Evolutionary conservation across 805 yeast genomes (phyloP).

Genomic region (Ogataea minuta): DNA sequence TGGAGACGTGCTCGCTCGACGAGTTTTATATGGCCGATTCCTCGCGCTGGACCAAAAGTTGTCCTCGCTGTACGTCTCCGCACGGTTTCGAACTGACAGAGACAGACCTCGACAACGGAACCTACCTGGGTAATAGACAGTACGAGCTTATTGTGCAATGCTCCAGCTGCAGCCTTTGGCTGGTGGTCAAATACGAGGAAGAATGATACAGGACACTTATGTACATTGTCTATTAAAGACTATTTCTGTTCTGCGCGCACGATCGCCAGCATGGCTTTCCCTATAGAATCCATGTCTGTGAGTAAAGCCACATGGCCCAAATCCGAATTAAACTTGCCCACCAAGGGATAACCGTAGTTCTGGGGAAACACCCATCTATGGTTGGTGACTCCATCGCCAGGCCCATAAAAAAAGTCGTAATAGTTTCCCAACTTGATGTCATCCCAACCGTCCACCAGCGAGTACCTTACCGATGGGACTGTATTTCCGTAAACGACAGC

Average conservation of each 20-base stretch:
- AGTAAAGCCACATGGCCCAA: constrained; percentile 79
- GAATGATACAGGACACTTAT: constrained; percentile 14
- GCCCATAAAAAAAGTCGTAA: constrained; percentile 76
- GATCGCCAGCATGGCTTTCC: constrained; percentile 65
- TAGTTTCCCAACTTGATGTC: constrained; percentile 72
- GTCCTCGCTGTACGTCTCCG: constrained; percentile 62
- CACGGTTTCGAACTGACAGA: constrained; percentile 62
- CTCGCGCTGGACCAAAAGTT: constrained; percentile 44
- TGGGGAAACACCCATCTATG: constrained; percentile 83
- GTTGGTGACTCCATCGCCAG: constrained; percentile 92
- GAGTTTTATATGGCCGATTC: constrained; percentile 42
- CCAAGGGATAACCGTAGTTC: constrained; percentile 64
- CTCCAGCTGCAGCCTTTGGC: constrained; percentile 80
- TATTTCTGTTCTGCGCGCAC: constrained; percentile 50
- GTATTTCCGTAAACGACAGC: constrained; percentile 77
- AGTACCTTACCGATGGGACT: constrained; percentile 84
- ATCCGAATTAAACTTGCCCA: constrained; percentile 59
- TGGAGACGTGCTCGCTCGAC: constrained; percentile 64
- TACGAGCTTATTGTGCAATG: constrained; percentile 79
- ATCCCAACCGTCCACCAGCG: constrained; percentile 57
- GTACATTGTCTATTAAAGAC: background rate
- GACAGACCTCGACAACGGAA: constrained; percentile 53
- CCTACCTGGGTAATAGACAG: constrained; percentile 36
- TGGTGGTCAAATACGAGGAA: constrained; percentile 68
- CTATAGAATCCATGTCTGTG: constrained; percentile 72